These are phyloP conservation scores for Globisporangium nunn DNA, from an alignment of 352 stramenopile species.

Conservation along the genomic window DNA sequence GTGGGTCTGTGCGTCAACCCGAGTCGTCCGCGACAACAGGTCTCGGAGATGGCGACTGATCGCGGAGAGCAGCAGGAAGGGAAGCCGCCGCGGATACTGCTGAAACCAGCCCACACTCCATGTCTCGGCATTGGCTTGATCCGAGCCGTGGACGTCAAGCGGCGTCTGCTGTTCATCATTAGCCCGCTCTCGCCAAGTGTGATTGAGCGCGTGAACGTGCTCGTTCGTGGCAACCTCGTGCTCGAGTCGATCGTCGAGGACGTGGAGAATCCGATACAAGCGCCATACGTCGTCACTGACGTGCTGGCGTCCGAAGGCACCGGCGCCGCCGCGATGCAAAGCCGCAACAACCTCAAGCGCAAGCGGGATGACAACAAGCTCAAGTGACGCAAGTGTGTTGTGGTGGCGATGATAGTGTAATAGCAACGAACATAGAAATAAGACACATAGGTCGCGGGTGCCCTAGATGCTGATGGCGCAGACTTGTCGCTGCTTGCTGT, in stretches of 20 bases:
- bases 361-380: conserved; percentile 51
- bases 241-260: conserved; percentile 51
- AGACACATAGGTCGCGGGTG: background rate
- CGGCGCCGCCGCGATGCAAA: conserved; percentile 73
- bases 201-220: conserved; percentile 60
- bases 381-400: background rate
- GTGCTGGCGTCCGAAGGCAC: conserved; percentile 68
- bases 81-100: conserved; percentile 41
- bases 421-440: background rate
- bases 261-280: conserved; percentile 26
- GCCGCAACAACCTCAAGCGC: conserved; percentile 83
- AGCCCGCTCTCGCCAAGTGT: conserved; percentile 49
- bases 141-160: conserved; percentile 46
- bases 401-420: background rate
- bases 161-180: conserved; percentile 53
- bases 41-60: background rate
- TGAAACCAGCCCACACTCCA: conserved; percentile 43
- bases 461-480: conserved; percentile 43
- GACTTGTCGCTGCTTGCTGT: conserved; percentile 37
- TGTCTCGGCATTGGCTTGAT: conserved; percentile 66
- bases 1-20: conserved; percentile 70
- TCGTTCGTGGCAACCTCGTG: conserved; percentile 61
- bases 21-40: conserved; percentile 8
- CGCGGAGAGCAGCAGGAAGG: background rate
- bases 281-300: conserved; percentile 64